phyloP scores from a whole-genome alignment of 1,139 yeast species.

The Candida sp. region DNA sequence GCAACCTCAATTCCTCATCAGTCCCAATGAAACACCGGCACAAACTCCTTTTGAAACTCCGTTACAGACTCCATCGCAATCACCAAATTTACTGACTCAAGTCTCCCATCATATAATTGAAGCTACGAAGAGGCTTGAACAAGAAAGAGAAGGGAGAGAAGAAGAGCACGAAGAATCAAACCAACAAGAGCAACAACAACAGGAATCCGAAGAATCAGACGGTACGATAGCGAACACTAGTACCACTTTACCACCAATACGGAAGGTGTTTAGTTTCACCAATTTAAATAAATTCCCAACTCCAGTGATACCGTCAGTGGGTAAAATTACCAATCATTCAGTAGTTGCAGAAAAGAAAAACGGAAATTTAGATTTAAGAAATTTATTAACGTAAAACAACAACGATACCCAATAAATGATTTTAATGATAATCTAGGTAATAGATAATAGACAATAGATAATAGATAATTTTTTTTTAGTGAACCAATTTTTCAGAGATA shows the following conservation, averaged over 20 bases:
- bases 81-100: constrained; percentile 36
- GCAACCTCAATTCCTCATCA: constrained; percentile 12
- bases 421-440: no score
- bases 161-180: not conserved
- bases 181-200: not conserved
- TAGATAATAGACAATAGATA: no score
- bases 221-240: constrained; percentile 39
- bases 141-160: not conserved
- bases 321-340: constrained; percentile 1
- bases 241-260: constrained; percentile 42
- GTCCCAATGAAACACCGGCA: constrained; percentile 16
- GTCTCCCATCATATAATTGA: constrained; percentile 12
- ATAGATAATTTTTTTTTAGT: no score
- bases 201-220: no score
- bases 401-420: no score
- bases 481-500: not conserved
- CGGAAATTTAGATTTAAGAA: constrained; percentile 12
- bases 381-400: constrained; percentile 8
- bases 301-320: constrained; percentile 3
- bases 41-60: constrained; percentile 39
- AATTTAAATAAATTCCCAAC: constrained; percentile 12
- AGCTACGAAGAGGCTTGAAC: constrained; percentile 19
- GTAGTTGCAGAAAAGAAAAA: constrained; percentile 6
- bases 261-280: constrained; percentile 36
- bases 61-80: constrained; percentile 41